Percentiles rank a stretch among this genome's conserved stretches.
phyloP scores from a whole-genome alignment of 176 grass and related monocot species.

The Hordeum marinum region DNA sequence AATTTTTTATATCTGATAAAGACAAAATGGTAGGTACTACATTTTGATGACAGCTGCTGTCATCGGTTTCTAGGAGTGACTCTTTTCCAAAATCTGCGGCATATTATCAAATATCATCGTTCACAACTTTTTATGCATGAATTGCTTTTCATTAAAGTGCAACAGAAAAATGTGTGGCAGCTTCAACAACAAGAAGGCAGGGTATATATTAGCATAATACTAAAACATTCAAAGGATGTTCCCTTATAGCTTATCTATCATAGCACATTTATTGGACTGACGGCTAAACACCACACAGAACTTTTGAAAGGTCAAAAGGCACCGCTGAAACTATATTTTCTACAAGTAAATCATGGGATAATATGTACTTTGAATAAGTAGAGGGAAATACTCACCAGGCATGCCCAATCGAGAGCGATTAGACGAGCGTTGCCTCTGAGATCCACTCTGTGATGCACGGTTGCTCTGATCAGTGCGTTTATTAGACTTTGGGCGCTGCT shows the following conservation, averaged over 20 bases:
- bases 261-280: background rate
- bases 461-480: slow-evolving; percentile 58
- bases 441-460: slow-evolving; percentile 39
- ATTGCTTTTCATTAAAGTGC: background rate
- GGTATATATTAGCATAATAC: background rate
- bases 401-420: slow-evolving; percentile 53
- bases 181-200: background rate
- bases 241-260: background rate
- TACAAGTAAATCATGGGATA: background rate
- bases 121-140: background rate
- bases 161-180: background rate
- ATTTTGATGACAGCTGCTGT: background rate
- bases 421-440: slow-evolving; percentile 57
- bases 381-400: slow-evolving; percentile 48
- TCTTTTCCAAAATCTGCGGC: background rate
- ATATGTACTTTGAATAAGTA: background rate
- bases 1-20: background rate
- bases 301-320: background rate
- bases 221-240: background rate
- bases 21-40: background rate
- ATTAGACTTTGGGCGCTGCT: slow-evolving; percentile 65
- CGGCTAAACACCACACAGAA: background rate
- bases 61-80: background rate
- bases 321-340: background rate
- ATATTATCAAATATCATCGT: background rate